phyloP scores from a whole-genome alignment of 306 rosid genomes.

The Castanea mollissima region DNA sequence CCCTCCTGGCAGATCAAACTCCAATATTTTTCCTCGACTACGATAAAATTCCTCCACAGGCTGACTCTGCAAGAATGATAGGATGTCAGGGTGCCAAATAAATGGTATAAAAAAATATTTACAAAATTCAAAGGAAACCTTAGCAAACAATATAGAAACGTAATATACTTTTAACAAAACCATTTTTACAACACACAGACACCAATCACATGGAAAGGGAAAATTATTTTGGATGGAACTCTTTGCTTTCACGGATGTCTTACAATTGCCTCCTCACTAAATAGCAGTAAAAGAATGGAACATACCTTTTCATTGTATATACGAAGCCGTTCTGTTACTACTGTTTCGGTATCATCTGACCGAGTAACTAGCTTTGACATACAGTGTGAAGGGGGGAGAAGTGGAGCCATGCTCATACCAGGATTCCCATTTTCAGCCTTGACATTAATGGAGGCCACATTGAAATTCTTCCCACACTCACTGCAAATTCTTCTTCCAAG shows the following conservation, averaged over 20 bases:
- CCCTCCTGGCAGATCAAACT: conserved; percentile 95
- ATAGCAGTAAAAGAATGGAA: neutral
- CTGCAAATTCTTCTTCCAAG: conserved; percentile 90
- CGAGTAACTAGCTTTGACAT: conserved; percentile 82
- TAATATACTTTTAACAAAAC: neutral
- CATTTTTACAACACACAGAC: neutral
- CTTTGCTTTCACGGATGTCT: neutral
- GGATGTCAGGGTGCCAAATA: conserved; percentile 7
- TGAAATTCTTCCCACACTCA: conserved; percentile 79
- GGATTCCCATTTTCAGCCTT: conserved; percentile 68
- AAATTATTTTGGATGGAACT: conserved; percentile 8
- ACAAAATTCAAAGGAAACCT: neutral
- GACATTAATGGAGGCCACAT: conserved; percentile 76
- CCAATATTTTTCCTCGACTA: conserved; percentile 73
- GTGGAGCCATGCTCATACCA: conserved; percentile 82
- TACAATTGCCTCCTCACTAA: neutral
- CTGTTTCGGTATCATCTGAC: conserved; percentile 74
- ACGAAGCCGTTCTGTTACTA: conserved; percentile 79
- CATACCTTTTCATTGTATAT: conserved; percentile 79
- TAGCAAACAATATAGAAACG: conserved; percentile 1
- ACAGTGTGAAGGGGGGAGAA: conserved; percentile 87
- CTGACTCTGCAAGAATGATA: conserved; percentile 58
- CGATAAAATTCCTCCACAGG: conserved; percentile 88
- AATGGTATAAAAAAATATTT: neutral
- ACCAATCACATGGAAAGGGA: neutral